A percentile compares a stretch with the other conserved stretches of the same genome.
phyloP scores from a whole-genome alignment of 768 basidiomycete species.

The Boletus edulis region DNA sequence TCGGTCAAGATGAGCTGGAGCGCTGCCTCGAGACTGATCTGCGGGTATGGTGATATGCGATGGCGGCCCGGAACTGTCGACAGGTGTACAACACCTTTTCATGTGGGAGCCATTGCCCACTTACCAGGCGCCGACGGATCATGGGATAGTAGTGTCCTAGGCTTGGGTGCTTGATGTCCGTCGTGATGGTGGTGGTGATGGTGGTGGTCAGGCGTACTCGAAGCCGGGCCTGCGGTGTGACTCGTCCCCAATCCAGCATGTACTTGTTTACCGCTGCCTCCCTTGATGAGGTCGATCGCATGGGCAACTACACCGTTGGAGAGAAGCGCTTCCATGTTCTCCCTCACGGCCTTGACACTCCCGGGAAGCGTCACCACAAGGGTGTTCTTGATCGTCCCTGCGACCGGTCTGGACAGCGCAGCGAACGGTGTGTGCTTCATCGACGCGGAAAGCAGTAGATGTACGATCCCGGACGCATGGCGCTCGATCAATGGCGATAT shows the following conservation, averaged over 20 bases:
- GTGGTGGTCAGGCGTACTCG: constrained; percentile 26
- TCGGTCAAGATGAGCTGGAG: constrained; percentile 52
- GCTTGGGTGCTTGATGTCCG: constrained; percentile 47
- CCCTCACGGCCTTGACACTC: constrained; percentile 80
- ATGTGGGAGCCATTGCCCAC: constrained; percentile 14
- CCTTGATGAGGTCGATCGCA: constrained; percentile 69
- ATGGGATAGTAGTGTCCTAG: constrained; percentile 60
- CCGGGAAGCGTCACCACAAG: constrained; percentile 83
- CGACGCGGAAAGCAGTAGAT: constrained; percentile 67
- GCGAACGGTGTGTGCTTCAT: constrained; percentile 75
- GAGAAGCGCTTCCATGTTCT: constrained; percentile 67
- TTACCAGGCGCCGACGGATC: constrained; percentile 68
- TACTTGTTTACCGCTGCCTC: constrained; percentile 59
- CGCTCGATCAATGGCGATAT: constrained; percentile 64
- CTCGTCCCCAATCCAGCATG: constrained; percentile 49
- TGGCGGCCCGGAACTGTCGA: constrained; percentile 63
- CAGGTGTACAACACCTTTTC: not conserved
- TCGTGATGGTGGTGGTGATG: constrained; percentile 31
- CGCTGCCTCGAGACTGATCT: constrained; percentile 66
- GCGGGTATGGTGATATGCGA: constrained; percentile 73
- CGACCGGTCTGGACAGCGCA: constrained; percentile 79
- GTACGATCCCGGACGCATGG: constrained; percentile 67
- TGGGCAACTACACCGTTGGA: constrained; percentile 57
- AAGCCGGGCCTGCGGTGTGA: constrained; percentile 14
- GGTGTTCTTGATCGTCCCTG: constrained; percentile 64